These are phyloP conservation scores for Guyanaporus albipodus DNA, from an alignment of 768 basidiomycete species.

Conservation along the genomic window DNA sequence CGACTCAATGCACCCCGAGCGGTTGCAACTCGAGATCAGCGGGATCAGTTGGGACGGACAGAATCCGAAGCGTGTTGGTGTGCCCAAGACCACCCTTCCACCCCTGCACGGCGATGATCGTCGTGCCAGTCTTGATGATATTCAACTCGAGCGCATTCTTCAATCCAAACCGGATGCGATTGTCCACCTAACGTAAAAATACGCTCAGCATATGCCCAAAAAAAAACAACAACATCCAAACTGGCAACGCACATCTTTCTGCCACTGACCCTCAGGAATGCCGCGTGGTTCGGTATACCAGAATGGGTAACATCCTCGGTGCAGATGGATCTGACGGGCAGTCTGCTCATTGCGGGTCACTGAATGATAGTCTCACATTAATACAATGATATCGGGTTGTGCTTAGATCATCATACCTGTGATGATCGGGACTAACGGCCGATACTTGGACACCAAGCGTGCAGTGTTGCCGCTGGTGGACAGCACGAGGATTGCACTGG, in stretches of 20 bases:
- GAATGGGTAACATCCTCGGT: constrained; percentile 96
- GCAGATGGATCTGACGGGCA: constrained; percentile 92
- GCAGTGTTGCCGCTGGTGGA: constrained; percentile 97
- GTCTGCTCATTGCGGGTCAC: constrained; percentile 97
- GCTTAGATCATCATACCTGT: constrained; percentile 54
- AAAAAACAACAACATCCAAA: neutral
- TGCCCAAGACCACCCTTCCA: constrained; percentile 98
- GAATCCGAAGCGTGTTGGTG: constrained; percentile 84
- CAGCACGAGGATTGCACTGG: constrained; percentile 91
- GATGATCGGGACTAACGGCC: constrained; percentile 90
- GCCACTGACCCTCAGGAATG: constrained; percentile 87
- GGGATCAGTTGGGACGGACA: constrained; percentile 76
- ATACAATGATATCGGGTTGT: neutral
- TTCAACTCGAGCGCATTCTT: constrained; percentile 77
- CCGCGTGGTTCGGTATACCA: constrained; percentile 96
- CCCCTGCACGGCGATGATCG: constrained; percentile 95
- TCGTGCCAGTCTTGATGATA: constrained; percentile 83
- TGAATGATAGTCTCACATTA: constrained; percentile 27
- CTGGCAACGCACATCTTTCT: constrained; percentile 74
- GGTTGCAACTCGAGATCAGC: constrained; percentile 77
- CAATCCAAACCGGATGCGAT: constrained; percentile 86
- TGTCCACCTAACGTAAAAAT: constrained; percentile 59
- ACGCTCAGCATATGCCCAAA: constrained; percentile 10
- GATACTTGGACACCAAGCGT: constrained; percentile 93
- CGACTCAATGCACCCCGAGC: constrained; percentile 35